Evolutionary conservation across 306 rosid species (phyloP), one percentile per base, ranked within the genome.

Genomic region (Hippophae gyantsensis): DNA sequence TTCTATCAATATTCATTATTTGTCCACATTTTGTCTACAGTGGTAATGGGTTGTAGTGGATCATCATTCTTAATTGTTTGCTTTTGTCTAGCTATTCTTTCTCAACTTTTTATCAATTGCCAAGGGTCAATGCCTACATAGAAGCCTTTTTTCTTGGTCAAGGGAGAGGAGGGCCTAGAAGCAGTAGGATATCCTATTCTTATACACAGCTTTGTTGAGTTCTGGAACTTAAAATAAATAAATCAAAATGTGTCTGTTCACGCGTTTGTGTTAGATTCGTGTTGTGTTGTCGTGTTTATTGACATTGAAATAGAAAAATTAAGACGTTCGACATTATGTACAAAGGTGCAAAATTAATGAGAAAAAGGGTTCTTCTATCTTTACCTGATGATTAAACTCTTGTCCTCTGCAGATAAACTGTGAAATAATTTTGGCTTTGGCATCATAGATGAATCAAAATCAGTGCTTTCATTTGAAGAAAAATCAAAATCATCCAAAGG

Each of bases 401-500:
- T 63, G 67, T 46, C 97, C 86, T 59, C 73, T 66, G 81, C 92
- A 85, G 38, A 81, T 69, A 67, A 92, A 41, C 72, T 74, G 84
- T 26, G 95, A 93, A 80, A 65, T 11, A 74, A 52, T 51, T 86
- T 76, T 41, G 94, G 78, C 66, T 74, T 88, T 68, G 38, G 38
- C 38, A 72, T 86, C 86, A 9, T 85, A 92, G 99, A 94, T n/a
- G 95, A 88, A 66, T 86, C 95, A 48, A 84, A 84, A 69, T 93
- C 94, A 44, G 71, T 60, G 72, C 86, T 84, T 26, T 82, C 90
- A 12, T 87, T 95, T 6, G 94, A 93, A 50, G 95, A 84, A 56
- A 84, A 58, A 70, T 86, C 97, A n/a, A 90, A 93, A 70, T 86
- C 90, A 42, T 80, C 74, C 10, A 62, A 70, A 9, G 88, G 67